Base-by-base conservation (phyloP, 257 asterid species). In the Asclepias syriaca region DNA sequence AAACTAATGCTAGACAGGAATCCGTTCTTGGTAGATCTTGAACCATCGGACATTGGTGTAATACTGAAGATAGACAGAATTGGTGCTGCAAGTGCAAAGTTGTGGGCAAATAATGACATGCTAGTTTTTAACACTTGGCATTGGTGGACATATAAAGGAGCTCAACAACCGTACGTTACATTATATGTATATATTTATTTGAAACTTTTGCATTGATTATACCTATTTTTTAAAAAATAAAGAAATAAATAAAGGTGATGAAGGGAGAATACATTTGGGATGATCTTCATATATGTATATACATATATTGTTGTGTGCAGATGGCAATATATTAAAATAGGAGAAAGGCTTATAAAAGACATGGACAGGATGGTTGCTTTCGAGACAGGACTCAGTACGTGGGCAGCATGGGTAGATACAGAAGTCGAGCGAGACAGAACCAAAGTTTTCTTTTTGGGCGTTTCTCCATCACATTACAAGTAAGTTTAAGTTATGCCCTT, bases 41-140 rank as follows among this genome's bases (percentile, higher is more conserved):
- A 55, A 60, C 39, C 39, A 0, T 79, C 77, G 58, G 51, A 76
- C 7, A 68, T 76, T 2, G 96, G 93, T 16, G 75, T 81, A 37
- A 79, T 87, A 6, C 72, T 87, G 72, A 87, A 85, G 69, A 83
- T 89, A 0, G 84, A 86, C 68, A 83, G 89, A 8, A 75, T 86
- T 16, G 51, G 61, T 14, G 76, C 72, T 14, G 76, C 78, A 18
- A 81, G 75, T 71, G 86, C 92, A 1, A 78, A 74, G 5, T 71
- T 51, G 10, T 89, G 96, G 96, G 86, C 73, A 57, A 74, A 85
- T 59, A 82, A 80, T 1, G 90, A 89, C 43, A 75, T 89, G 70
- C 70, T 87, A 43, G 84, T 89, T 79, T 86, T 89, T 73, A 89
- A 89, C 77, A 83, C 94, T 0, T 89, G 94, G 94, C 94, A 84